Base-by-base conservation (phyloP, 2,329 filamentous ascomycete genomes). In the Ascochyta viciae-villosae region DNA sequence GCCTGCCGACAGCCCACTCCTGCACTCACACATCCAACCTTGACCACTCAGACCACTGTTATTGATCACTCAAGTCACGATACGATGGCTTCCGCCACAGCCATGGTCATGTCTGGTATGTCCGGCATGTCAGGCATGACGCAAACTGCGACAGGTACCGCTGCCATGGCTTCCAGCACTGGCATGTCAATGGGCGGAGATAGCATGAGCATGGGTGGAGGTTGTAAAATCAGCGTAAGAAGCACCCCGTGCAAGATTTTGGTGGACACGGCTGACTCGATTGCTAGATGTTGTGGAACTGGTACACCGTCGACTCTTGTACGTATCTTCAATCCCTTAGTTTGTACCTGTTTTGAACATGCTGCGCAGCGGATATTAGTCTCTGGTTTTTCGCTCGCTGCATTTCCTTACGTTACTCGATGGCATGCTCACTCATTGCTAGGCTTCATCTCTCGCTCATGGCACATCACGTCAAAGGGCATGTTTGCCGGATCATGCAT, bases 401-500 rank as follows among this genome's bases (percentile, higher is more conserved):
- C 23, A 16, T 15, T 15, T 4, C 12, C 29, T 12, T 12, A 15
- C 13, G 10, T 31, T 31, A 31, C 12, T 13, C 12, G 5, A 31
- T 15, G 13, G 29, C 29, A 12, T 31, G 10, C 29, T 31, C 13
- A 31, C 19, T 12, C 29, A 13, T 15, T 31, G 6, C 12, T 23
- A 70, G 66, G 66, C 57, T 95, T 95, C 82, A 82, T 95, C 70
- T 77, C 89, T n/a, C 63, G 71, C 4, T 80, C 82, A 27, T 96
- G 91, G 91, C 87, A 86, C 67, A 84, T 92, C 70, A 87, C 79
- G 13, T 88, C 87, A 10, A 77, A 74, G 26, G 87, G 84, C 71
- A 89, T 89, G 83, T 95, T 96, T 70, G 91, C 89, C 45, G 90
- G 88, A 29, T 90, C 88, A 50, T 95, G 91, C 78, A 89, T 96